phyloP scores from a whole-genome alignment of 345 rosid species.

The Cardamine resedifolia region DNA sequence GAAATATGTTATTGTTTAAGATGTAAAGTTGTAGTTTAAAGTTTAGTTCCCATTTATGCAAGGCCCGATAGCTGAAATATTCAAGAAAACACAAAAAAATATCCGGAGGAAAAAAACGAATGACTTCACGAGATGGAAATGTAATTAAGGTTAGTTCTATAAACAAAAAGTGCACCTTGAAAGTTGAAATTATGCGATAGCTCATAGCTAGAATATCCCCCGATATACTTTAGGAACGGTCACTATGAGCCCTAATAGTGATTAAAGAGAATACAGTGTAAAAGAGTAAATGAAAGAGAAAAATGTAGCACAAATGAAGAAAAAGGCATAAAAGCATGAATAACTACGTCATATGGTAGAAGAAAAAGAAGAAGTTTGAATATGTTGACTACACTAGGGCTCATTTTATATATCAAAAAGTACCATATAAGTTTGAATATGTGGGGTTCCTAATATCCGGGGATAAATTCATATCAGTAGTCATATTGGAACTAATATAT shows the following conservation, averaged over 20 bases:
- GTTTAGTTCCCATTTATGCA: constrained; percentile 34
- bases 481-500: not conserved
- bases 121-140: constrained; percentile 25
- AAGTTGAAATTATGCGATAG: constrained; percentile 6
- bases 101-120: constrained; percentile 8
- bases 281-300: constrained; percentile 15
- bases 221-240: constrained; percentile 24
- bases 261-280: not conserved
- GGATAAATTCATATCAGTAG: not conserved
- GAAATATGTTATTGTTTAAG: constrained; percentile 12
- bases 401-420: not conserved
- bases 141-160: constrained; percentile 9
- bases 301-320: not conserved
- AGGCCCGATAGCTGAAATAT: not conserved
- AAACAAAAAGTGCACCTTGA: constrained; percentile 13
- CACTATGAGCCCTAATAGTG: constrained; percentile 8
- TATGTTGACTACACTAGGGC: constrained; percentile 21
- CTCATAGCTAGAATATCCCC: constrained; percentile 22
- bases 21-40: constrained; percentile 17
- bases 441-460: not conserved
- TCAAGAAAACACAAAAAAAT: not conserved
- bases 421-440: constrained; percentile 7
- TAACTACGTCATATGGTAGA: constrained; percentile 16
- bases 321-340: constrained; percentile 9
- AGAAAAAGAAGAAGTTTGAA: not conserved